A percentile compares a stretch with the other conserved stretches of the same genome.
phyloP scores from a whole-genome alignment of 1,284 basidiomycete species.

The Lentinula novae-zelandiae region DNA sequence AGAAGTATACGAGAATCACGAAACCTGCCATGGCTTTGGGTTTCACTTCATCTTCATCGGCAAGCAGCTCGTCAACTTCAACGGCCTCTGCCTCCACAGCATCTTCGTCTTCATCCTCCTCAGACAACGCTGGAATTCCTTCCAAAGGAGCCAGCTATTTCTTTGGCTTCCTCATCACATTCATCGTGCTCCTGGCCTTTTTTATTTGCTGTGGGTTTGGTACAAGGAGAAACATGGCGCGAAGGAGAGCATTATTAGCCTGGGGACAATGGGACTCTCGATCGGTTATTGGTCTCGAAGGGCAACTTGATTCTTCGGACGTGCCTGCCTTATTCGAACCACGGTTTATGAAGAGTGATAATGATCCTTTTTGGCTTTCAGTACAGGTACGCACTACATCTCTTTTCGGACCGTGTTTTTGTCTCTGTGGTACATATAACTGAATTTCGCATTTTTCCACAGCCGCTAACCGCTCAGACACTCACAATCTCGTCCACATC shows the following conservation, averaged over 20 bases:
- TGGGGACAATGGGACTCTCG: conserved; percentile 8
- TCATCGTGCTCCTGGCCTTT: conserved; percentile 53
- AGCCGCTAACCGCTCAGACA: conserved; percentile 1
- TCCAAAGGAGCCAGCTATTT: conserved; percentile 44
- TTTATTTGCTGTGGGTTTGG: conserved; percentile 55
- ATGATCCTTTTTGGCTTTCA: conserved; percentile 4
- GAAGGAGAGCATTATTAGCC: conserved; percentile 15
- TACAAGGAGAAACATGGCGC: conserved; percentile 38
- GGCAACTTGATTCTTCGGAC: conserved; percentile 4
- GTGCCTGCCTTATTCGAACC: conserved; percentile 15
- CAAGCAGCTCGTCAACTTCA: neutral
- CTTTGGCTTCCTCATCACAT: conserved; percentile 62
- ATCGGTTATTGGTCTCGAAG: neutral
- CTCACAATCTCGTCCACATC: neutral
- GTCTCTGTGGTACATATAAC: neutral
- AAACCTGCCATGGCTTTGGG: neutral
- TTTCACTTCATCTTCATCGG: neutral
- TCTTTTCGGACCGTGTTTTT: neutral
- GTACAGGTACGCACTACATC: conserved; percentile 8
- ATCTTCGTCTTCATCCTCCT: neutral
- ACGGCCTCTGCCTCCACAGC: neutral
- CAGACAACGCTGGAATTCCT: conserved; percentile 12
- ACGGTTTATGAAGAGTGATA: conserved; percentile 3
- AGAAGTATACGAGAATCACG: neutral
- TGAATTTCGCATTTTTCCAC: neutral